Evolutionary conservation across 345 rosid genomes (phyloP), one percentile per base, ranked within the genome.

Genomic region (Camelina sativa): DNA sequence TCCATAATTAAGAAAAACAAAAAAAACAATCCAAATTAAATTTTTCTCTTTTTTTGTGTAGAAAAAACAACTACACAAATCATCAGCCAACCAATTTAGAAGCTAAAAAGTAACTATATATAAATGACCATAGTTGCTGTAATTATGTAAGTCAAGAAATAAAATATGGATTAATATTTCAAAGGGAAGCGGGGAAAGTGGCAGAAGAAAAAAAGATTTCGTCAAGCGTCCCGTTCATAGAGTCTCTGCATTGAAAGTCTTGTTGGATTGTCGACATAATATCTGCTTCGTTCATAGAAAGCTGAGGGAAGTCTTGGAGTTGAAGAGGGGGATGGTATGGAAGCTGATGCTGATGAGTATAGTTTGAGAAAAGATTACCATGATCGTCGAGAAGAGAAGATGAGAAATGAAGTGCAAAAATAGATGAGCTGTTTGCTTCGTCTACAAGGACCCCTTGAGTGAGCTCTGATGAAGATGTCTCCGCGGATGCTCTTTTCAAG

Each of bases 401-500:
- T 9, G 88, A 74, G 76, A 82, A 84, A 69, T 86, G 78, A 16
- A 79, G 40, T 50, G 70, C 6, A 67, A 81, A 52, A 51, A 80
- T 32, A 79, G 65, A 66, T 70, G 61, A 77, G 72, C 92, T 88
- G 22, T 84, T 84, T 7, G 92, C 91, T 81, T 90, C 96, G 53
- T 87, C 89, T 10, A 89, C 53, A 32, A 86, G 72, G 56, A 77
- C 76, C 32, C 84, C 87, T 82, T 81, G 85, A 65, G 86, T 83
- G 71, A 85, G 74, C 77, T 84, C 87, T 20, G 89, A 86, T 30
- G 87, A 84, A 7, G 87, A 87, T 40, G 43, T 82, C 46, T 87
- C 91, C 5, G 84, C 80, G 11, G 81, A 78, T 67, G 79, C 73
- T 71, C 82, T 81, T 43, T 64, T 77, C 37, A 79, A 79, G 16